Evolutionary conservation across 148 eudicot genomes (phyloP), one percentile per base, ranked within the genome.

Genomic region (Persicaria tinctoria): DNA sequence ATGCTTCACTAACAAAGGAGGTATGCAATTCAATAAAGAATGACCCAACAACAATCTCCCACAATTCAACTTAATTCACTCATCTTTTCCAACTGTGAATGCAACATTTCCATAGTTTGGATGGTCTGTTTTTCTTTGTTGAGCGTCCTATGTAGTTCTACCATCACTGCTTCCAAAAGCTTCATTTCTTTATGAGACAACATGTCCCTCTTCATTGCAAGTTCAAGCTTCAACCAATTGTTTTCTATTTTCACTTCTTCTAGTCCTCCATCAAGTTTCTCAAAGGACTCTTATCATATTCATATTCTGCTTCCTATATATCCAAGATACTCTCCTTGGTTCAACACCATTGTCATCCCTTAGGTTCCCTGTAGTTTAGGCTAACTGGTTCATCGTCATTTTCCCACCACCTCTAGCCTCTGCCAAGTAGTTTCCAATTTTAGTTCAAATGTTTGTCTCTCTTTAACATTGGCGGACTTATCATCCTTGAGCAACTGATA

Each of bases 1-100:
- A 75, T 68, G 82, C 84, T 78, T 85, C 92, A 68, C 84, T 85
- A 46, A 90, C 78, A 73, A 79, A 80, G 45, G 86, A 87, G 76
- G 78, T 73, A 76, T 91, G 97, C 72, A 90, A 84, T 80, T 91
- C 90, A 48, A 80, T 81, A 66, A 87, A 91, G 76, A 89, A 73
- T 48, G 84, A 46, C 59, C 84, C 83, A 56, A 86, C 90, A 46
- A 85, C 79, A 72, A 84, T 75, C 78, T 93, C 94, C 92, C 90
- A 88, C 45, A 83, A 81, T 60, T 84, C 74, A 59, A 76, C 84
- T 20, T 20, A 20, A 20, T 79, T 86, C 94, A 46, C 78, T 77
- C 75, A 76, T 85, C 78, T 76, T 87, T 63, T 85, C 82, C 79
- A 91, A 76, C 71, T 91, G 86, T 32, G 75, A 73, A 23, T 51